Evolutionary conservation across 2,329 filamentous ascomycete species (phyloP), one percentile per base, ranked within the genome.

Genomic region (Penicillium expansum): DNA sequence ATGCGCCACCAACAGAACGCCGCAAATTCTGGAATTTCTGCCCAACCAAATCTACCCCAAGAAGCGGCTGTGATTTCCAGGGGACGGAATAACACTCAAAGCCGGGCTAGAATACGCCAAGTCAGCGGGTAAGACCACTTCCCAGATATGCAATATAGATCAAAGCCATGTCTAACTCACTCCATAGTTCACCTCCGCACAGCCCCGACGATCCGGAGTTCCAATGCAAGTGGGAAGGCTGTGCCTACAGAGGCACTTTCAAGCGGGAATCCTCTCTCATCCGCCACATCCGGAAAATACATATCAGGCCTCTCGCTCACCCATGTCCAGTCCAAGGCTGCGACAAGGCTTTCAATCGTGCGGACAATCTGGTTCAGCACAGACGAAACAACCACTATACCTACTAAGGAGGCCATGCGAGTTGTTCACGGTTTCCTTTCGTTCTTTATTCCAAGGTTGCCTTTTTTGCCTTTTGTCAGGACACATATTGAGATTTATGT

Each of bases 201-300:
- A 16, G 7, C 38, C 13, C 20, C 38, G 5, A 24, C 3, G 20
- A 16, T 22, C 22, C 1, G 0, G 22, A 42, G 22, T 42, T 42
- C 14, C 39, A 27, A 42, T 42, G 39, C 39, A 42, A 42, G 14
- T 42, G 39, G 38, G 33, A 58, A 30, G 58, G 52, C 37, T 64
- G 62, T n/a, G 27, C 2, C 24, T 62, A 60, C 39, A 1, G 41
- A 5, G 59, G 58, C 5, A 35, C 33, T 32, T 64, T 62, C 49
- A 54, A 48, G 32, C 58, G 49, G 3, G 48, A 61, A 37, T 42
- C 45, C 9, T 57, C 53, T 6, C 45, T 64, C 13, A 39, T 62
- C 5, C 62, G 62, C 27, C 62, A 64, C 39, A 10, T 64, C 16
- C 55, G 52, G 33, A 54, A 59, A 3, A 56, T 61, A 20, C 62